Percentiles rank a stretch among this genome's conserved stretches.
Evolutionary conservation across 805 yeast genomes (phyloP).

Genomic region (Phaffomyces antillensis): DNA sequence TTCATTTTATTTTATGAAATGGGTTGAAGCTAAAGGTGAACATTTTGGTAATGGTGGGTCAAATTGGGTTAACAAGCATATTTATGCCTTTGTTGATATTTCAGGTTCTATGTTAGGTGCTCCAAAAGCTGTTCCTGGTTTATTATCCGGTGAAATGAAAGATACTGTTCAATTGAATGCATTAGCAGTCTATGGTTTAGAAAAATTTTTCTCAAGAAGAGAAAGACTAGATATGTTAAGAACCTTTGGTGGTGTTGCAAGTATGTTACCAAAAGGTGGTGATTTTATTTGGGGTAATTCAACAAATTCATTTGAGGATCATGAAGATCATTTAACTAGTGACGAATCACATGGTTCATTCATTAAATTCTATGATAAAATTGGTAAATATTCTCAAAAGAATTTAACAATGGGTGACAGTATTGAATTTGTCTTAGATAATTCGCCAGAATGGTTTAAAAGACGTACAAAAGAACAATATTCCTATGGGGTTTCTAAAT

Average conservation of each 20-base stretch:
- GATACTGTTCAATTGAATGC: conserved; percentile 94
- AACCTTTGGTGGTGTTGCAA: conserved; percentile 89
- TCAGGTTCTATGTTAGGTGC: conserved; percentile 91
- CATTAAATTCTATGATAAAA: conserved; percentile 49
- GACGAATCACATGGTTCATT: conserved; percentile 58
- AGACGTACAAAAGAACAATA: conserved; percentile 62
- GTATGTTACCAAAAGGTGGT: conserved; percentile 97
- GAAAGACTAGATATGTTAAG: conserved; percentile 84
- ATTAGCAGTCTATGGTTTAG: conserved; percentile 88
- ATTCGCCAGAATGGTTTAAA: conserved; percentile 72
- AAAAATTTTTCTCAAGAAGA: conserved; percentile 82
- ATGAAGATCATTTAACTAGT: neutral
- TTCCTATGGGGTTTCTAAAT: conserved; percentile 68
- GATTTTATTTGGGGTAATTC: conserved; percentile 79
- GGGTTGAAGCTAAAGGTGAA: conserved; percentile 89
- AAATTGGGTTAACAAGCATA: conserved; percentile 78
- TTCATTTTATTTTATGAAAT: conserved; percentile 79
- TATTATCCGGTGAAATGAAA: conserved; percentile 96
- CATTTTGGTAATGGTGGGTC: conserved; percentile 87
- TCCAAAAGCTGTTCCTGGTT: conserved; percentile 87
- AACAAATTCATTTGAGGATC: conserved; percentile 66
- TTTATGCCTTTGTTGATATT: conserved; percentile 78
- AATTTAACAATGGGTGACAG: conserved; percentile 64
- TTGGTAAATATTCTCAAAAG: conserved; percentile 35
- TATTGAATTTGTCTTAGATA: conserved; percentile 54